These are phyloP conservation scores for Aspergillus viridinutans DNA, from an alignment of 2,329 filamentous ascomycete genomes.

Conservation along the genomic window DNA sequence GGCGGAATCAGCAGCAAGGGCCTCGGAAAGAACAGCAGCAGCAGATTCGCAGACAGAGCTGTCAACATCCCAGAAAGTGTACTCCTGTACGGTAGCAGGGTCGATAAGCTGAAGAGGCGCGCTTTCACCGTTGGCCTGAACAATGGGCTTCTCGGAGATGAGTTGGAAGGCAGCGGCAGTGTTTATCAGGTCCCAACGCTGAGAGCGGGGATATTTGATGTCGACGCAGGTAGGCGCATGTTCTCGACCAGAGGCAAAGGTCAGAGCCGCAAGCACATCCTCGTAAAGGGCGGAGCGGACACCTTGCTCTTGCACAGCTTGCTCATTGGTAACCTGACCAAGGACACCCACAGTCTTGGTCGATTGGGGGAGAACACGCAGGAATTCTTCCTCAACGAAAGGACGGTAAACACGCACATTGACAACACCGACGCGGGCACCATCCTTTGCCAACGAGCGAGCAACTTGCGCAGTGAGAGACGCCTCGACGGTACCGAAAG, in stretches of 20 bases:
- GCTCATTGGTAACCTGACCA: constrained; percentile 75
- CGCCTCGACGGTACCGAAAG: constrained; percentile 87
- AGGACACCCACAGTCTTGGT: constrained; percentile 75
- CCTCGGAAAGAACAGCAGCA: constrained; percentile 57
- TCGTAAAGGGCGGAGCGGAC: constrained; percentile 82
- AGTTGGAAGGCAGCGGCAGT: constrained; percentile 44
- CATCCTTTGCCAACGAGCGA: constrained; percentile 65
- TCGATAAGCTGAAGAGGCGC: constrained; percentile 53
- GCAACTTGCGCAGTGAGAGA: constrained; percentile 81
- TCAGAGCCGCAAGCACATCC: constrained; percentile 82
- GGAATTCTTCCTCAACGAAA: constrained; percentile 91
- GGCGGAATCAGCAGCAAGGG: constrained; percentile 57
- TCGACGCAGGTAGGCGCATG: constrained; percentile 66
- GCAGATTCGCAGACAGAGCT: constrained; percentile 64
- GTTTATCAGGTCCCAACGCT: constrained; percentile 56
- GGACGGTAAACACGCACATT: constrained; percentile 92
- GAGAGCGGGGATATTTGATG: constrained; percentile 80
- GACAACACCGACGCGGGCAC: constrained; percentile 77
- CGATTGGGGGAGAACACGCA: constrained; percentile 72
- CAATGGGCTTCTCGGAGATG: constrained; percentile 40
- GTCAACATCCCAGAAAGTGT: constrained; percentile 90
- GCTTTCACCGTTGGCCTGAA: constrained; percentile 32
- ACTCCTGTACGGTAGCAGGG: constrained; percentile 64
- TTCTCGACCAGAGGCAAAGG: constrained; percentile 68
- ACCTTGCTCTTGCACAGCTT: constrained; percentile 68